Percentiles rank a stretch among this genome's conserved stretches.
Evolutionary conservation across 192 early-diverging fungal genomes (phyloP).

Genomic region (Anaeromyces robustus): DNA sequence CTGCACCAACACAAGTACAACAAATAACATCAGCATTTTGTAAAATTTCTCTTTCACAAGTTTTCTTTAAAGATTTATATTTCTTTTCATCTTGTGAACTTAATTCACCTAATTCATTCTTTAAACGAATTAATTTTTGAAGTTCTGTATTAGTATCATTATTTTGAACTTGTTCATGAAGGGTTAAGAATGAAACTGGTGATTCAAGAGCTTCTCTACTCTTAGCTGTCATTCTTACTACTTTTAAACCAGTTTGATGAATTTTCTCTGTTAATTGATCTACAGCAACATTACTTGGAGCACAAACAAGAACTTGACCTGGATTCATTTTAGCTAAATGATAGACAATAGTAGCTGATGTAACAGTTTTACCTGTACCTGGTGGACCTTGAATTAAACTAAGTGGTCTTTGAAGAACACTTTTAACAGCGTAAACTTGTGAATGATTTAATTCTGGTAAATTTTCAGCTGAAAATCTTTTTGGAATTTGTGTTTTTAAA

Average conservation of each 20-base stretch:
- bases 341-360: slow-evolving; percentile 93
- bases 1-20: slow-evolving; percentile 93
- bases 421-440: slow-evolving; percentile 87
- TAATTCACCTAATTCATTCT: slow-evolving; percentile 80
- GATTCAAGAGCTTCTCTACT: slow-evolving; percentile 87
- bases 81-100: slow-evolving; percentile 71
- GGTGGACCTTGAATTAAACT: slow-evolving; percentile 76
- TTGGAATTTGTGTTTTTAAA: slow-evolving; percentile 63
- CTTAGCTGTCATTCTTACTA: slow-evolving; percentile 87
- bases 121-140: slow-evolving; percentile 77
- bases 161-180: slow-evolving; percentile 94
- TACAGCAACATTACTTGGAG: slow-evolving; percentile 97
- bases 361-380: slow-evolving; percentile 98
- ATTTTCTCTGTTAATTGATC: slow-evolving; percentile 97
- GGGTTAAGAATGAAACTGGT: slow-evolving; percentile 78
- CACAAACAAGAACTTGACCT: slow-evolving; percentile 90
- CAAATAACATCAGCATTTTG: slow-evolving; percentile 90
- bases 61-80: slow-evolving; percentile 64
- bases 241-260: slow-evolving; percentile 81
- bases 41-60: slow-evolving; percentile 84
- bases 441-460: slow-evolving; percentile 94
- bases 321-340: slow-evolving; percentile 80
- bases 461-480: slow-evolving; percentile 79
- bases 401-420: slow-evolving; percentile 78
- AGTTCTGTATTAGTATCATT: slow-evolving; percentile 89